Conservation (phyloP, 768 basidiomycete genomes). For the Tricholoma bakamatsutake region DNA sequence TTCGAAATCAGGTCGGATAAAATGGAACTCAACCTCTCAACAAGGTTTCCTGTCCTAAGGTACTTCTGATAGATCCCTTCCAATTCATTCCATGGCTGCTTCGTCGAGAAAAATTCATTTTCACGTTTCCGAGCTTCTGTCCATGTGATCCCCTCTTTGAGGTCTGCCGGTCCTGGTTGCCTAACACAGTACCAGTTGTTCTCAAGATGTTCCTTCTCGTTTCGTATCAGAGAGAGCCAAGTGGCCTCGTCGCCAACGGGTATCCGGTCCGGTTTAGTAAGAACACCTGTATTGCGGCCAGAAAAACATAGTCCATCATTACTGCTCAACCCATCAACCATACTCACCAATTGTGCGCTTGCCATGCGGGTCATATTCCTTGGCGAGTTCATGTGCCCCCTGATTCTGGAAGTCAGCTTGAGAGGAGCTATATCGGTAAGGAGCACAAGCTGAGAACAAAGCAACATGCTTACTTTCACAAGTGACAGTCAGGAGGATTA, state of each 20-base stretch:
- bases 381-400: conserved; percentile 62
- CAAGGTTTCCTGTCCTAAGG: conserved; percentile 51
- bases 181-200: conserved; percentile 60
- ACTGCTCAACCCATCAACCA: background rate
- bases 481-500: conserved; percentile 52
- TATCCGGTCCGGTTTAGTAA: conserved; percentile 72
- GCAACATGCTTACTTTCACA: conserved; percentile 49
- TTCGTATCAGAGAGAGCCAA: conserved; percentile 55
- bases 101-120: conserved; percentile 47
- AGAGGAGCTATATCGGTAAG: background rate
- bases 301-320: background rate
- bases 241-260: conserved; percentile 43
- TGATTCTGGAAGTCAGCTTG: conserved; percentile 80
- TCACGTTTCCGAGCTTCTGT: conserved; percentile 52
- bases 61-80: conserved; percentile 44
- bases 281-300: conserved; percentile 40
- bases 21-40: conserved; percentile 50
- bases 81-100: conserved; percentile 48
- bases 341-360: conserved; percentile 61
- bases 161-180: conserved; percentile 44
- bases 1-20: conserved; percentile 59
- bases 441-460: background rate
- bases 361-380: conserved; percentile 53
- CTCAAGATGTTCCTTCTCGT: conserved; percentile 43
- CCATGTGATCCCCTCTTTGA: conserved; percentile 53